phyloP scores from a whole-genome alignment of 495 filamentous ascomycete species.

The Apodospora peruviana region DNA sequence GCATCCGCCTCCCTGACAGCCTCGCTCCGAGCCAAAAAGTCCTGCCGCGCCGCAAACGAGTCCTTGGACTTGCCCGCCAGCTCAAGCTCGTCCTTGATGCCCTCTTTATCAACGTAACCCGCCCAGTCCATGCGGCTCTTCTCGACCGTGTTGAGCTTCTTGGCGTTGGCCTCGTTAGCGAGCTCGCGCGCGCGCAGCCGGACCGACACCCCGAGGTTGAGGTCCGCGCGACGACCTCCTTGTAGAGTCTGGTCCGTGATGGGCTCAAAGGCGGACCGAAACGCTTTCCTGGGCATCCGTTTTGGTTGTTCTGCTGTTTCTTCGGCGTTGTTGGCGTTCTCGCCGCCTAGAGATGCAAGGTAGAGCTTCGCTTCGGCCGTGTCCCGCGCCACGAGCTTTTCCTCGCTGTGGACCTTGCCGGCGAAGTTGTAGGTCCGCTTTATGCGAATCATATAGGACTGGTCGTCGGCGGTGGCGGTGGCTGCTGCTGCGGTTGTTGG shows the following conservation, averaged over 20 bases:
- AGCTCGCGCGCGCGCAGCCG: constrained; percentile 34
- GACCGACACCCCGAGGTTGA: constrained; percentile 42
- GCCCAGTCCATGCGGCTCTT: constrained; percentile 96
- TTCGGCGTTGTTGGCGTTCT: constrained; percentile 16
- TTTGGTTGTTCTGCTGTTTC: constrained; percentile 30
- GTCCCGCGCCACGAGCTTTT: constrained; percentile 70
- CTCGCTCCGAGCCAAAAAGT: constrained; percentile 82
- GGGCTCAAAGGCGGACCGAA: constrained; percentile 80
- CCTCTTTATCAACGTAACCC: constrained; percentile 84
- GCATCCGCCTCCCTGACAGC: constrained; percentile 70
- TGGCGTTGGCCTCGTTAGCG: constrained; percentile 47
- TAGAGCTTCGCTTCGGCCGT: constrained; percentile 80
- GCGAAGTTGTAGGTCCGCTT: constrained; percentile 89
- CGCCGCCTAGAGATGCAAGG: constrained; percentile 51
- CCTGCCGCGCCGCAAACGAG: constrained; percentile 75
- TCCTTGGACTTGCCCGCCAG: constrained; percentile 78
- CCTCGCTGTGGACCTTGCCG: constrained; percentile 75
- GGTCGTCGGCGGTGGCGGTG: neutral
- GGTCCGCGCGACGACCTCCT: constrained; percentile 45
- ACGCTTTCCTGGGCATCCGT: constrained; percentile 63
- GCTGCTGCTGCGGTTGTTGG: neutral
- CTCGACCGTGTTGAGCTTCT: constrained; percentile 93
- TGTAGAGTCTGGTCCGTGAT: constrained; percentile 36
- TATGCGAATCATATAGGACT: constrained; percentile 62
- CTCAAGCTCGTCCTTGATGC: constrained; percentile 85